phyloP scores from a whole-genome alignment of 495 filamentous ascomycete species.

The Ramalina peruviana region DNA sequence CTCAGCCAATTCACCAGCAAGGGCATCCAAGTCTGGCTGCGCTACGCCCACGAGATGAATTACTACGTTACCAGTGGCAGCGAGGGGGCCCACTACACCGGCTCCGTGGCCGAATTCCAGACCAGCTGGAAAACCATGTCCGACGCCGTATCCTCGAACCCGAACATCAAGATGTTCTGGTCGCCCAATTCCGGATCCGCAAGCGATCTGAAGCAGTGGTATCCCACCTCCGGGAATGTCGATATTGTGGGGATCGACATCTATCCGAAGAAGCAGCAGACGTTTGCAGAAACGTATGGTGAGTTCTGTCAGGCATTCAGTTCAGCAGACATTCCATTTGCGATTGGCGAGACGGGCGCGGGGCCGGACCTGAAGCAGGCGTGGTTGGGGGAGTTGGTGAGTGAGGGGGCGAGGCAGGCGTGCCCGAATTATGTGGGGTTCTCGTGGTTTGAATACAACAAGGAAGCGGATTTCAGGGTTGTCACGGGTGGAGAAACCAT shows the following conservation, averaged over 20 bases:
- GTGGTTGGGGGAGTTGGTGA: conserved; percentile 10
- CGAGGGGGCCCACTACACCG: neutral
- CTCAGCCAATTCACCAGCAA: conserved; percentile 7
- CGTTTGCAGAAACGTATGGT: conserved; percentile 5
- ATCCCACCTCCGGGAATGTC: neutral
- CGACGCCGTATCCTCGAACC: conserved; percentile 4
- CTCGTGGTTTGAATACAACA: conserved; percentile 15
- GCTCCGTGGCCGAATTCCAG: conserved; percentile 1
- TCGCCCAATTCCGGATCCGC: neutral
- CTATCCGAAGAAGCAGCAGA: conserved; percentile 2
- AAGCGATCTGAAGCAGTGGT: neutral
- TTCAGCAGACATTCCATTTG: conserved; percentile 5
- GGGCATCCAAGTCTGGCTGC: conserved; percentile 11
- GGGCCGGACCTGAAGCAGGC: conserved; percentile 1
- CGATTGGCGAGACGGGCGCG: conserved; percentile 13
- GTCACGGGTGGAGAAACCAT: conserved; percentile 7
- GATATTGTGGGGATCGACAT: conserved; percentile 12
- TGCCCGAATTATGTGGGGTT: conserved; percentile 15
- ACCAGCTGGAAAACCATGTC: conserved; percentile 10
- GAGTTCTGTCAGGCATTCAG: conserved; percentile 5
- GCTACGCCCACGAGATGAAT: conserved; percentile 17
- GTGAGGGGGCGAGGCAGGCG: conserved; percentile 7
- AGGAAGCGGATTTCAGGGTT: conserved; percentile 11
- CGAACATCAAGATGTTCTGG: conserved; percentile 10
- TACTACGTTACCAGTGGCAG: conserved; percentile 7